Evolutionary conservation across 2,329 filamentous ascomycete species (phyloP).

Genomic region (Beauveria sp.): DNA sequence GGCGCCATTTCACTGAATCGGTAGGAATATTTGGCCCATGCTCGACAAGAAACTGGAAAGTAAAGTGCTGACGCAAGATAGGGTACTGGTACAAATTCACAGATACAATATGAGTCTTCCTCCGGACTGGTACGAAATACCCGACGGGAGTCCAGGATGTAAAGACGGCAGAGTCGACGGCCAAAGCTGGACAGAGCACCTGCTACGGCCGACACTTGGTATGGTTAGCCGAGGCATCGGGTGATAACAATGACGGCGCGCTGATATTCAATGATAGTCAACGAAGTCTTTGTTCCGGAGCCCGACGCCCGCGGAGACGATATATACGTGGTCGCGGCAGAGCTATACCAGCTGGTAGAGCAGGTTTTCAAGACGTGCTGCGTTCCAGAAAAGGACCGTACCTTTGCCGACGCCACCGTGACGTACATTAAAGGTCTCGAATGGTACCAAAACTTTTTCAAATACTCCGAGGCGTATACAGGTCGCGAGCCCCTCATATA

Average conservation of each 20-base stretch:
- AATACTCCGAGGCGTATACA: not conserved
- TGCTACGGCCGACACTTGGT: not conserved
- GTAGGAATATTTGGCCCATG: not conserved
- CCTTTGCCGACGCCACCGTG: not conserved
- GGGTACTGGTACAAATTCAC: not conserved
- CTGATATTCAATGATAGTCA: not conserved
- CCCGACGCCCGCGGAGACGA: not conserved
- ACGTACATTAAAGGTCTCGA: not conserved
- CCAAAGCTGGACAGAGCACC: not conserved
- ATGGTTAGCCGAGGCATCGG: too few species aligned
- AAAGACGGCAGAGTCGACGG: not conserved
- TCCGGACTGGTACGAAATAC: too few species aligned
- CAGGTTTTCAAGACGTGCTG: constrained; percentile 3
- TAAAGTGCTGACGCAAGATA: not conserved
- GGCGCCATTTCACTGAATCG: constrained; percentile 4
- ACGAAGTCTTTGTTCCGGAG: not conserved
- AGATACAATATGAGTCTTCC: not conserved
- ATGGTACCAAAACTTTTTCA: constrained; percentile 6
- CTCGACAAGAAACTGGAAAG: too few species aligned
- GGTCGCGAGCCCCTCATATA: not conserved
- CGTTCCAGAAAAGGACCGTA: not conserved
- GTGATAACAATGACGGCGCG: too few species aligned
- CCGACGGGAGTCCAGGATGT: not conserved
- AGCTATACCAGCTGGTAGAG: not conserved
- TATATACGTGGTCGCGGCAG: not conserved